Evolutionary conservation across 2,329 filamentous ascomycete genomes (phyloP), one percentile per base, ranked within the genome.

Genomic region (Cordyceps tenuipes): DNA sequence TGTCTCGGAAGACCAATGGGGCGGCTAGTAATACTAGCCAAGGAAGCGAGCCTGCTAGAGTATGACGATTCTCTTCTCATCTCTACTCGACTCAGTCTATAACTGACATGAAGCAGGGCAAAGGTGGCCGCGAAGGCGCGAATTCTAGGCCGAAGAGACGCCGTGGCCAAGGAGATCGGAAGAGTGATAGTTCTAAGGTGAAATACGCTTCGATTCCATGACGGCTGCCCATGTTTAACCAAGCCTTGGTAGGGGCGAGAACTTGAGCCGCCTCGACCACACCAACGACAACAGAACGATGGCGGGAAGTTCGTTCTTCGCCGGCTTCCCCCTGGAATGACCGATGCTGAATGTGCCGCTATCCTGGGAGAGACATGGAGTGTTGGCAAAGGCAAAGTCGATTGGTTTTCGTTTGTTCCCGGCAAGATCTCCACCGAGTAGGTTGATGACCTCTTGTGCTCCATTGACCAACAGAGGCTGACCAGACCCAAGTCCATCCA

Each of bases 301-400:
- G 88, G 90, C 62, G 82, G 95, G 68, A 97, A 97, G 77, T 81
- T 96, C 13, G 80, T 95, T 26, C 80, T 97, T 59, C 86, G 95
- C 57, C 84, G 93, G 61, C 82, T 99, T 4, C 90, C 94, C 10
- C 92, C 94, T 1, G 90, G 88, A 9, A 79, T 99, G 71, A 95
- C 89, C 0, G 83, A 90, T 68, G 73, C 80, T 0, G 94, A 99
- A 68, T 93, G 95, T 64, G 79, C 86, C 67, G 73, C 76, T 15
- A 80, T 85, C 9, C 72, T 97, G 13, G 92, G 91, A 4, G 81
- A 86, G 1, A 87, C 91, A 53, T 97, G 93, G 93, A 89, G 86
- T 68, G 68, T 82, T 3, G 89, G 89, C n/a, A 83, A 82, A 52
- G 91, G 90, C 36, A 94, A 87, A 70, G 84, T 95, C 13, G 92